Evolutionary conservation across 2,329 filamentous ascomycete species (phyloP), one percentile per base, ranked within the genome.

Genomic region (Cercospora canescens): DNA sequence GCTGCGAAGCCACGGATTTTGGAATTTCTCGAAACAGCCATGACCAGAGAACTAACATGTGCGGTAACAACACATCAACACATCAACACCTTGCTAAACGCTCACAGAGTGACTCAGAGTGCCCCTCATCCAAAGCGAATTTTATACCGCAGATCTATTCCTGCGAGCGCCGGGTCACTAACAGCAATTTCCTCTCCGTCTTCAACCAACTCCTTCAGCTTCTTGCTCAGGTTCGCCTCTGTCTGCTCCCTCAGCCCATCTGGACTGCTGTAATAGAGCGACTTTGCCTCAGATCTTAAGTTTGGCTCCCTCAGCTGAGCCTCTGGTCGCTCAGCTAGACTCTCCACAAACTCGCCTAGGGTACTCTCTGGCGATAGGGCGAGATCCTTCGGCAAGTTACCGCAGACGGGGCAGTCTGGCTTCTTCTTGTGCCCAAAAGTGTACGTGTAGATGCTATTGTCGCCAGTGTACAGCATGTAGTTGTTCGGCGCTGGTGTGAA

Each of bases 391-490:
- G 95, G 89, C 65, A 92, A 81, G 61, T 92, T 91, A 18, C 94
- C 94, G 76, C 95, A 99, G 6, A 98, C 95, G 2, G 95, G 93
- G 71, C 95, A 99, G 79, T 98, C 95, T 16, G 90, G 86, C 79
- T 97, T 98, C 82, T 91, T 92, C 80, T 97, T 91, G 75, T 97
- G 93, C 75, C 93, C 90, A 78, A 98, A 99, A 0, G 95, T 99
- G 79, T 97, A 97, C 0, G 95, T 99, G 82, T 99, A 99, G 71
- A 99, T 91, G 71, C 91, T 87, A 75, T 96, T 94, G 75, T 98
- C 94, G 55, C 96, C 95, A 12, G 93, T 97, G 79, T 99, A 99
- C 92, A 97, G 97, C 94, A 98, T 98, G 81, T 99, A 99, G 78
- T 97, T 84, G 69, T 83, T 80, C 7, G 76, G 96, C 6, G 67